A percentile compares a stretch with the other conserved stretches of the same genome.
These are phyloP conservation scores for Fusarium circinatum DNA, from an alignment of 2,329 filamentous ascomycete genomes.

Conservation along the genomic window DNA sequence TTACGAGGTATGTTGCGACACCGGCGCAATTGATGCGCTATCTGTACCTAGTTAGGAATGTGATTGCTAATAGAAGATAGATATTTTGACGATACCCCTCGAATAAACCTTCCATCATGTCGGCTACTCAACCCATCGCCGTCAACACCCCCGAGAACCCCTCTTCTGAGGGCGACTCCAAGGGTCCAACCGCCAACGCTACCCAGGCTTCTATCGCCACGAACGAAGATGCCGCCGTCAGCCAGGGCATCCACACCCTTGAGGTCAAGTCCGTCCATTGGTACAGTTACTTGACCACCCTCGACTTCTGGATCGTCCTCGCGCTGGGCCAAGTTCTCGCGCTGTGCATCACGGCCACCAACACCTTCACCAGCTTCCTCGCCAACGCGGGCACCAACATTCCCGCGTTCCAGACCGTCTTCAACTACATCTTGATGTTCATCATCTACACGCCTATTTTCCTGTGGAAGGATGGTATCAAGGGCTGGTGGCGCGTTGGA, in stretches of 20 bases:
- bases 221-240: conserved; percentile 52
- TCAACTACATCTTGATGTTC: conserved; percentile 90
- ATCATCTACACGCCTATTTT: conserved; percentile 84
- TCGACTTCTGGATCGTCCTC: conserved; percentile 89
- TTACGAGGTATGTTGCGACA: conserved; percentile 26
- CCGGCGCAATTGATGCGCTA: background rate
- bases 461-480: conserved; percentile 80
- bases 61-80: background rate
- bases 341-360: conserved; percentile 90
- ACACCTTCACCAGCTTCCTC: conserved; percentile 87
- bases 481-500: conserved; percentile 73
- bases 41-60: too few species aligned
- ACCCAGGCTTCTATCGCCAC: conserved; percentile 9
- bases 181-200: conserved; percentile 33
- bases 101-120: conserved; percentile 27
- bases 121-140: conserved; percentile 10
- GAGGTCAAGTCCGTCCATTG: conserved; percentile 65
- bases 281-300: conserved; percentile 82
- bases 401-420: conserved; percentile 93
- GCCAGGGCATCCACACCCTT: conserved; percentile 64
- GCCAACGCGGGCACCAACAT: conserved; percentile 75
- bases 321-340: conserved; percentile 84
- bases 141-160: background rate
- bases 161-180: conserved; percentile 29
- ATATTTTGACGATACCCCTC: conserved; percentile 7